Conservation (phyloP, 2,329 filamentous ascomycete genomes). For the Arachnopeziza araneosa region DNA sequence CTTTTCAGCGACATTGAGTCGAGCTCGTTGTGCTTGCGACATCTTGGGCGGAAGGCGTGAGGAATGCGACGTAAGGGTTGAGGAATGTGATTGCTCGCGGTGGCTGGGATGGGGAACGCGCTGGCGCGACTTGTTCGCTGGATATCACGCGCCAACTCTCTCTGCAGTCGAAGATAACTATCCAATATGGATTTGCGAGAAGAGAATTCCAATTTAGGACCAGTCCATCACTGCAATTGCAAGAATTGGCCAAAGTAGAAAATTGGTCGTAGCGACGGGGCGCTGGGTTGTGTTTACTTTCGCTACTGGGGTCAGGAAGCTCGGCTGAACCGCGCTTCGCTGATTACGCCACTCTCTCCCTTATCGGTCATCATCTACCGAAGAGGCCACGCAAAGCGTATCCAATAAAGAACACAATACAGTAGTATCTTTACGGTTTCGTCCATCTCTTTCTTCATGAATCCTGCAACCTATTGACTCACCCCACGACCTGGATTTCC, state of each 20-base stretch:
- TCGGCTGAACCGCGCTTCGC: neutral
- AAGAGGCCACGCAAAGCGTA: neutral
- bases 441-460: neutral
- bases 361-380: neutral
- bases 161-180: neutral
- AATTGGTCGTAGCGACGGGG: neutral
- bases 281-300: neutral
- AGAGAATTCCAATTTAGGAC: neutral
- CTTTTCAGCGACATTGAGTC: neutral
- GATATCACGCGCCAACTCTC: neutral
- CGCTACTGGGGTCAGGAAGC: neutral
- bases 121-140: neutral
- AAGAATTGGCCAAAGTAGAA: neutral
- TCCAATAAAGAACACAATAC: neutral
- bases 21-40: neutral
- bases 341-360: neutral
- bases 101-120: neutral
- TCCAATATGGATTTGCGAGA: neutral
- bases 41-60: neutral
- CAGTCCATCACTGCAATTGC: neutral
- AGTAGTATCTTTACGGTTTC: neutral
- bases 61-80: neutral
- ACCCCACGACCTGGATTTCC: neutral
- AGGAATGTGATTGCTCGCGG: neutral
- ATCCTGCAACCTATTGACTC: neutral